Conservation (phyloP, 2,329 filamentous ascomycete genomes). For the Pseudofabraea citricarpa region DNA sequence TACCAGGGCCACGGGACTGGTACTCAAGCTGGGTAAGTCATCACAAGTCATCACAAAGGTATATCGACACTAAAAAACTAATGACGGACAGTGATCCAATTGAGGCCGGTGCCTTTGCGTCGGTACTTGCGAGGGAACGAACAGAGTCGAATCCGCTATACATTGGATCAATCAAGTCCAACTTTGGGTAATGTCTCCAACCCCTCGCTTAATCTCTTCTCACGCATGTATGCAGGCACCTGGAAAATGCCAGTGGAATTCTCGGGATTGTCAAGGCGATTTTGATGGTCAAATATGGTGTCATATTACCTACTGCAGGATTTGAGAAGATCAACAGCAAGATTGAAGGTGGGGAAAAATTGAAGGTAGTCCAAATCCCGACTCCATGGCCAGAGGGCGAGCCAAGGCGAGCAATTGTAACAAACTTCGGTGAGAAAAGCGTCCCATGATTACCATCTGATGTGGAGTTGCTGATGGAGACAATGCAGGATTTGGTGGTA, state of each 20-base stretch:
- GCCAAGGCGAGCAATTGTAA: constrained; percentile 5
- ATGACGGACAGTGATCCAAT: constrained; percentile 76
- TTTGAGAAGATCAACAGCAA: not conserved
- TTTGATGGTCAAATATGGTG: not conserved
- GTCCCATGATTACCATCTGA: no score
- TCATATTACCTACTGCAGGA: constrained; percentile 1
- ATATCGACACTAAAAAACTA: no score
- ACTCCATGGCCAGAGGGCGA: not conserved
- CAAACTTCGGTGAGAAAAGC: no score
- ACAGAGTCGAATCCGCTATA: not conserved
- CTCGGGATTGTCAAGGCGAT: constrained; percentile 3
- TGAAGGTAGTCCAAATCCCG: not conserved
- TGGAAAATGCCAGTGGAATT: constrained; percentile 1
- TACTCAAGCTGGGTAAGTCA: no score
- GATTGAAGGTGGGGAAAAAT: not conserved
- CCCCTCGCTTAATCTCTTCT: no score
- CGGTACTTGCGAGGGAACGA: constrained; percentile 41
- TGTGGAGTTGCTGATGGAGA: no score
- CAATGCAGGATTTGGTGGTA: no score
- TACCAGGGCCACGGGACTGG: no score
- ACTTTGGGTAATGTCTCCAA: no score
- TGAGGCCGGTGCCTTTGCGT: constrained; percentile 72
- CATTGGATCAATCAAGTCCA: constrained; percentile 6
- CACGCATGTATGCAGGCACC: no score
- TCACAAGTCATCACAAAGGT: no score